Conservation (phyloP, 306 rosid genomes). For the Coriaria nepalensis region DNA sequence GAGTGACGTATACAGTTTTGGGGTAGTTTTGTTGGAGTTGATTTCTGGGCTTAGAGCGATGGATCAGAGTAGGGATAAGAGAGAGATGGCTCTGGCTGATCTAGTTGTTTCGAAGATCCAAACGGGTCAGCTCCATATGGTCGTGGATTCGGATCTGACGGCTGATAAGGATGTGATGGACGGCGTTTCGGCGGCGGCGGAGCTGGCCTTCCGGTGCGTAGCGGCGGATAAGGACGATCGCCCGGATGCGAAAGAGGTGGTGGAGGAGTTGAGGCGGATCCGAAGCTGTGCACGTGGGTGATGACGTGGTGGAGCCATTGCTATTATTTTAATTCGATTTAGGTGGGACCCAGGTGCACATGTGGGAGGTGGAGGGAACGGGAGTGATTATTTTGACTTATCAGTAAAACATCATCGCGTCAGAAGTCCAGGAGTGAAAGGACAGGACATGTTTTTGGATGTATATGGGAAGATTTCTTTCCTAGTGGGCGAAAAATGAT, state of each 20-base stretch:
- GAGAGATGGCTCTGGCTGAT: conserved; percentile 75
- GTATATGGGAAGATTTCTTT: no score
- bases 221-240: conserved; percentile 90
- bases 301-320: conserved; percentile 24
- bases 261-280: conserved; percentile 54
- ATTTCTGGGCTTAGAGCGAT: conserved; percentile 68
- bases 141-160: conserved; percentile 51
- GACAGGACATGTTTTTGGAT: no score
- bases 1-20: conserved; percentile 94
- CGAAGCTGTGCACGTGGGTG: conserved; percentile 28
- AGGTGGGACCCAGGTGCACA: conserved; percentile 13
- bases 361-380: no score
- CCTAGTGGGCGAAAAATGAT: no score
- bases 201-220: conserved; percentile 85
- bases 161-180: conserved; percentile 22
- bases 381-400: conserved; percentile 50
- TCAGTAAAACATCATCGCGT: conserved; percentile 7
- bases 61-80: conserved; percentile 59
- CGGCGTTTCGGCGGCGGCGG: conserved; percentile 51
- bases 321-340: conserved; percentile 7
- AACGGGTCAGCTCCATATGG: conserved; percentile 57
- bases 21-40: conserved; percentile 70
- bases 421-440: no score
- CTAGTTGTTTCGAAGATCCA: conserved; percentile 78
- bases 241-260: conserved; percentile 74